These are phyloP conservation scores for Podaxis sp. DNA, from an alignment of 768 basidiomycete species.

Conservation along the genomic window DNA sequence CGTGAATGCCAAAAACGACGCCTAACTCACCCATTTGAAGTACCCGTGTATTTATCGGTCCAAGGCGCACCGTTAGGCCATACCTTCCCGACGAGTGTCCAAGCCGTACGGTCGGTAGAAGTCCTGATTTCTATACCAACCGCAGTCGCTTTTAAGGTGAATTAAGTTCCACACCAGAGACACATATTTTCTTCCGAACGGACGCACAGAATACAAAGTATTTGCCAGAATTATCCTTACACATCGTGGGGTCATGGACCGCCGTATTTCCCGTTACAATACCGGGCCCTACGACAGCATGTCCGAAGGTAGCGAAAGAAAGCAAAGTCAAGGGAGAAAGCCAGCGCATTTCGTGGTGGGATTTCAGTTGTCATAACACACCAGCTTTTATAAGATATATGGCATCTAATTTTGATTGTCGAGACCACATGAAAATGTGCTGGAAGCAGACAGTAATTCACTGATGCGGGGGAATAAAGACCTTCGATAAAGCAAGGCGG, in stretches of 20 bases:
- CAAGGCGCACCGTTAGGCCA: constrained; percentile 50
- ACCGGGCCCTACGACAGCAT: constrained; percentile 34
- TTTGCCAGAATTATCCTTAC: constrained; percentile 43
- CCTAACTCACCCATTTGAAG: constrained; percentile 36
- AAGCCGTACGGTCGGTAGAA: constrained; percentile 44
- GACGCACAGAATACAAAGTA: constrained; percentile 48
- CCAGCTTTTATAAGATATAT: neutral
- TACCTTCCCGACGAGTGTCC: constrained; percentile 44
- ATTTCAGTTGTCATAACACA: constrained; percentile 21
- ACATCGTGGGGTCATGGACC: constrained; percentile 49
- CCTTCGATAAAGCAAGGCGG: constrained; percentile 1
- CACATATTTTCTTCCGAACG: neutral
- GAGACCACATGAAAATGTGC: neutral
- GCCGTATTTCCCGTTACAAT: constrained; percentile 38
- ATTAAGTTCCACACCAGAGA: neutral
- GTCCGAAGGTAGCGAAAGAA: constrained; percentile 17
- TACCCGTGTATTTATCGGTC: constrained; percentile 50
- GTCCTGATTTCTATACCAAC: constrained; percentile 49
- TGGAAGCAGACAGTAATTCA: neutral
- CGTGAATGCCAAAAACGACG: neutral
- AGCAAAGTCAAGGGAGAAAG: constrained; percentile 17
- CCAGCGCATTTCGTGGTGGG: constrained; percentile 28
- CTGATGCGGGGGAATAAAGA: neutral
- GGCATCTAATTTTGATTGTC: neutral
- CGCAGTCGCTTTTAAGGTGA: constrained; percentile 34